A percentile compares a stretch with the other conserved stretches of the same genome.
phyloP scores from a whole-genome alignment of 768 basidiomycete genomes.

The Tricholoma sp. region DNA sequence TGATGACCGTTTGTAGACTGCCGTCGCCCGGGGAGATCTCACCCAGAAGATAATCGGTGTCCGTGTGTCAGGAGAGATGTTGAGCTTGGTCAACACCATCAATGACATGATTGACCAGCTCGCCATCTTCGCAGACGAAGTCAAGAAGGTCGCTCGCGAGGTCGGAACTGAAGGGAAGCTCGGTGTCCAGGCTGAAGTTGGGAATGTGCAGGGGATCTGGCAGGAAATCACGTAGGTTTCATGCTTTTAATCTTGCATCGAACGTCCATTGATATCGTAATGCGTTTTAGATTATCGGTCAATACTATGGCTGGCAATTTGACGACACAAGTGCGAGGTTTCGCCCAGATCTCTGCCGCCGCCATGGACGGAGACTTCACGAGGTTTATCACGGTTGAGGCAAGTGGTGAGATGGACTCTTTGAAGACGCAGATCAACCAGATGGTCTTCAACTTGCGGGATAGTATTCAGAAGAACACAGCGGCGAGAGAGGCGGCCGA shows the following conservation, averaged over 20 bases:
- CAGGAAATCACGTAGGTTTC: conserved; percentile 62
- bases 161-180: conserved; percentile 36
- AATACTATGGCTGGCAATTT: conserved; percentile 97
- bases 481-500: conserved; percentile 96
- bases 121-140: conserved; percentile 52
- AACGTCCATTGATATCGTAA: background rate
- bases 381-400: conserved; percentile 98
- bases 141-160: conserved; percentile 95
- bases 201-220: conserved; percentile 97
- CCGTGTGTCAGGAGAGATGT: conserved; percentile 91
- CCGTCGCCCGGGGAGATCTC: conserved; percentile 91
- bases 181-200: conserved; percentile 95
- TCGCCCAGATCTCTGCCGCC: conserved; percentile 97
- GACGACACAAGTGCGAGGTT: conserved; percentile 98
- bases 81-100: conserved; percentile 94
- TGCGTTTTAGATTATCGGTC: conserved; percentile 64
- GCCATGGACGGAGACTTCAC: conserved; percentile 99
- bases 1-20: conserved; percentile 38
- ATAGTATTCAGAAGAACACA: conserved; percentile 98
- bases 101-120: conserved; percentile 74
- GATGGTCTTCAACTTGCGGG: conserved; percentile 97
- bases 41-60: conserved; percentile 92
- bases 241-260: background rate
- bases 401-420: conserved; percentile 98
- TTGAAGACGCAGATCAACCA: conserved; percentile 98